Conservation (phyloP, 2,329 filamentous ascomycete species). For the Hypoxylon sp. region DNA sequence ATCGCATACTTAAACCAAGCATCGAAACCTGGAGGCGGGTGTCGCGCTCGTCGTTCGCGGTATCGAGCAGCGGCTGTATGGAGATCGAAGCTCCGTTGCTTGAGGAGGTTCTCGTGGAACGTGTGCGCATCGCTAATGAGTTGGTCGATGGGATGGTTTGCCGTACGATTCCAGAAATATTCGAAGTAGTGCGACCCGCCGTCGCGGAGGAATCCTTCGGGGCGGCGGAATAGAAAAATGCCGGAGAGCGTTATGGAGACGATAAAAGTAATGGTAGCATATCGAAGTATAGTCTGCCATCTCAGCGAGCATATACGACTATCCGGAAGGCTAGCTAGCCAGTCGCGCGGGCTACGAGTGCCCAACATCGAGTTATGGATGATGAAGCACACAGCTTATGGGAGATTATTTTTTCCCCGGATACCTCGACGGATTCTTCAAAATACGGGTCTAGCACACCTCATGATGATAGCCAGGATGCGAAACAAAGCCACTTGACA, state of each 20-base stretch:
- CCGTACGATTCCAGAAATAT: conserved; percentile 47
- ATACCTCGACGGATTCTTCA: conserved; percentile 26
- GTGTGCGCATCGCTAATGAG: conserved; percentile 64
- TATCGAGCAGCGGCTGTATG: conserved; percentile 69
- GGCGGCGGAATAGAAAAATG: conserved; percentile 46
- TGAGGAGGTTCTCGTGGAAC: conserved; percentile 60
- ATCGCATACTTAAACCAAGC: conserved; percentile 71
- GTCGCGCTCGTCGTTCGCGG: conserved; percentile 68
- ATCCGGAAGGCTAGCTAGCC: conserved; percentile 48
- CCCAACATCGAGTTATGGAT: conserved; percentile 33
- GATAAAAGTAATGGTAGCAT: conserved; percentile 43
- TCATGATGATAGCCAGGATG: conserved; percentile 31
- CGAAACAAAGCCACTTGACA: neutral
- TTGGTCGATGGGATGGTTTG: conserved; percentile 65
- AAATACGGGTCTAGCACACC: neutral
- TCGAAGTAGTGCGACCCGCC: conserved; percentile 47
- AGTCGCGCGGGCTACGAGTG: conserved; percentile 32
- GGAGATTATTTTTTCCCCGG: conserved; percentile 14
- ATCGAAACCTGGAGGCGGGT: conserved; percentile 76
- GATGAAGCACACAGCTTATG: conserved; percentile 7
- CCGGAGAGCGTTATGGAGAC: conserved; percentile 46
- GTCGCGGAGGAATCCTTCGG: conserved; percentile 44
- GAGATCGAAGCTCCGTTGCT: conserved; percentile 64
- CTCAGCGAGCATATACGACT: conserved; percentile 40
- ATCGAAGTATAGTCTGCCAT: conserved; percentile 47